Evolutionary conservation across 495 filamentous ascomycete species (phyloP).

Genomic region (Thermothielavioides terrestris): DNA sequence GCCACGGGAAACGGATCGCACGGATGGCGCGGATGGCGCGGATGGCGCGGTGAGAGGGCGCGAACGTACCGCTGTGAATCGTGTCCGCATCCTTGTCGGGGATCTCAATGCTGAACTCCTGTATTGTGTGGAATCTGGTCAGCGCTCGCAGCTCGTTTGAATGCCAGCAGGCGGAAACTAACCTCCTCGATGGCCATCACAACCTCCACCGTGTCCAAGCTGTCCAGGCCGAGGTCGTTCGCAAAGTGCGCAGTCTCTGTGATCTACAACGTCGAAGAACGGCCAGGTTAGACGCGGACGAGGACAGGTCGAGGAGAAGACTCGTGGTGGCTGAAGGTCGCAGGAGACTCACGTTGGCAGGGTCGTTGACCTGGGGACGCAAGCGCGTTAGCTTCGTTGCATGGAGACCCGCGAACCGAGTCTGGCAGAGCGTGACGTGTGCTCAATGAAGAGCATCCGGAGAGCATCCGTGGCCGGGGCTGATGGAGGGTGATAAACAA

Average conservation of each 20-base stretch:
- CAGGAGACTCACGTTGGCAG: conserved; percentile 53
- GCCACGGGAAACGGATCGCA: no score
- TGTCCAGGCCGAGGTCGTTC: conserved; percentile 93
- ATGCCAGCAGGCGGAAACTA: conserved; percentile 16
- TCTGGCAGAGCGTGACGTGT: no score
- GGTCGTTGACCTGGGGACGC: conserved; percentile 63
- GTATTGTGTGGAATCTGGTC: conserved; percentile 12
- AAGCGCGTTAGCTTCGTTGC: not conserved
- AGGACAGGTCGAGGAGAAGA: no score
- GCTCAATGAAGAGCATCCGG: no score
- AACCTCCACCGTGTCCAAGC: conserved; percentile 95
- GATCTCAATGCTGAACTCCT: conserved; percentile 99
- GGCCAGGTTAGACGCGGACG: conserved; percentile 5
- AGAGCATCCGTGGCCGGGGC: no score
- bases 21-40: no score
- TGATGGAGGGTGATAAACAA: no score
- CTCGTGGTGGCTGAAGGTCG: not conserved
- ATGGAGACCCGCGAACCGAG: no score
- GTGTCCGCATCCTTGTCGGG: conserved; percentile 97
- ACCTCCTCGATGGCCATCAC: conserved; percentile 99
- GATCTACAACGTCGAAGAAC: conserved; percentile 50
- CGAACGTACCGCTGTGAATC: conserved; percentile 87
- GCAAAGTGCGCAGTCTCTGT: conserved; percentile 76
- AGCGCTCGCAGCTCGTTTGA: not conserved
- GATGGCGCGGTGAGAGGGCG: not conserved